Evolutionary conservation across 805 yeast genomes (phyloP), one percentile per base, ranked within the genome.

Genomic region (Starmerella apis): DNA sequence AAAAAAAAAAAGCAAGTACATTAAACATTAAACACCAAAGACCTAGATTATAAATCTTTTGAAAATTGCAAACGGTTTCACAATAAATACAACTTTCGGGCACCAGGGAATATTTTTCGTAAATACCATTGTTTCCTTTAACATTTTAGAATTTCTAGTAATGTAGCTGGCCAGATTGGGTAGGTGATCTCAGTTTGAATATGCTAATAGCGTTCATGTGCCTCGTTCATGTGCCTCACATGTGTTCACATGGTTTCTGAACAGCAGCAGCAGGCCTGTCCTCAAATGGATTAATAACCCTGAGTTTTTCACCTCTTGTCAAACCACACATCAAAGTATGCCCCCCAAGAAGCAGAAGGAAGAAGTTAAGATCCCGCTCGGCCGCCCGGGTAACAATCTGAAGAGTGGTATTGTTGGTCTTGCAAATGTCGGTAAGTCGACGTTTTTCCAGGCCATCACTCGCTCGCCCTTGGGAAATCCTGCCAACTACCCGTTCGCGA

Each of bases 401-500:
- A 78, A 77, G 60, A 65, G 83, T 56, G 98, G 98, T 63, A 87
- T 90, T 57, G 98, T 90, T 52, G 98, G 98, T 53, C 76, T 90
- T 54, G 65, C 63, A 31, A 74, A 81, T 63, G 94, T 90, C 57
- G 98, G 98, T 62, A 92, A 92, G 69, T 86, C 96, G 13, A 90
- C 97, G 7, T 87, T 90, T 68, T 90, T 90, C 79, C 97, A 92
- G 70, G 95, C 96, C 50, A 83, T 92, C 64, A 90, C 97, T 50
- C 80, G 81, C 70, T 86, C 88, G 59, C 86, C 88, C 43, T 72
- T 92, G 59, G 97, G 98, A 56, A 87, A 77, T 72, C 97, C 98
- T 50, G 98, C 97, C 52, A 90, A 90, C 69, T 90, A 88, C 68
- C 98, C 98, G 23, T 90, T 86, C 66, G 98, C 98, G 38, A 90